A percentile compares a stretch with the other conserved stretches of the same genome.
phyloP scores from a whole-genome alignment of 108 stramenopile species.

The Nannochloropsis oceanica region DNA sequence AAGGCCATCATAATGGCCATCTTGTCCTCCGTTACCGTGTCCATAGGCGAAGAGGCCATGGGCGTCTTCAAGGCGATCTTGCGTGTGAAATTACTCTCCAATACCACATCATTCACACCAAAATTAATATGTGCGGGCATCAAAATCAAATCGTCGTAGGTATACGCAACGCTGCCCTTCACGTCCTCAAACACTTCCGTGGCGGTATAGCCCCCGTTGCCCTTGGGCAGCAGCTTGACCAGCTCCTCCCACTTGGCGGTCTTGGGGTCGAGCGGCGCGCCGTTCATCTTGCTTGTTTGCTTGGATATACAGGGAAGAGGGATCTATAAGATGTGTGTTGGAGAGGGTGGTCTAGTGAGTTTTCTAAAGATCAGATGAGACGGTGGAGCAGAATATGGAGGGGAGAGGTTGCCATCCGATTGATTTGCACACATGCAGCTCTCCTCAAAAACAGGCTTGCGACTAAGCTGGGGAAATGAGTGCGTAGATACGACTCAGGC shows the following conservation, averaged over 20 bases:
- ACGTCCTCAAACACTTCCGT: neutral
- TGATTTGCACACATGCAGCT: too few species aligned
- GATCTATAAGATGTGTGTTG: too few species aligned
- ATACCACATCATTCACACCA: constrained; percentile 72
- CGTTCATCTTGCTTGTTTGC: neutral
- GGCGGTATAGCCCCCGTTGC: neutral
- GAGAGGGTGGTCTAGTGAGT: too few species aligned
- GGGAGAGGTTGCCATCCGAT: too few species aligned
- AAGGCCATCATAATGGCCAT: constrained; percentile 99
- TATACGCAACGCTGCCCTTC: constrained; percentile 53
- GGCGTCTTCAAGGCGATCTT: constrained; percentile 58
- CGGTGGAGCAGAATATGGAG: too few species aligned
- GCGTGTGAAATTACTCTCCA: constrained; percentile 69
- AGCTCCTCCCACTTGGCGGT: neutral
- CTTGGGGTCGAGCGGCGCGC: neutral
- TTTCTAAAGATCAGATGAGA: too few species aligned
- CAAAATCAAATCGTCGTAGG: constrained; percentile 96
- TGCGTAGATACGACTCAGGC: too few species aligned
- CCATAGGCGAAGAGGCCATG: constrained; percentile 98
- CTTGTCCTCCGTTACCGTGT: constrained; percentile 80
- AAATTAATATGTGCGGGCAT: constrained; percentile 93
- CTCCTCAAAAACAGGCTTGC: too few species aligned
- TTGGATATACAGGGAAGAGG: too few species aligned
- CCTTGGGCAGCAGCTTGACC: neutral
- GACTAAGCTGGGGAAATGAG: too few species aligned